phyloP scores from a whole-genome alignment of 106 monocot genomes.

The Dioscorea zingiberensis region DNA sequence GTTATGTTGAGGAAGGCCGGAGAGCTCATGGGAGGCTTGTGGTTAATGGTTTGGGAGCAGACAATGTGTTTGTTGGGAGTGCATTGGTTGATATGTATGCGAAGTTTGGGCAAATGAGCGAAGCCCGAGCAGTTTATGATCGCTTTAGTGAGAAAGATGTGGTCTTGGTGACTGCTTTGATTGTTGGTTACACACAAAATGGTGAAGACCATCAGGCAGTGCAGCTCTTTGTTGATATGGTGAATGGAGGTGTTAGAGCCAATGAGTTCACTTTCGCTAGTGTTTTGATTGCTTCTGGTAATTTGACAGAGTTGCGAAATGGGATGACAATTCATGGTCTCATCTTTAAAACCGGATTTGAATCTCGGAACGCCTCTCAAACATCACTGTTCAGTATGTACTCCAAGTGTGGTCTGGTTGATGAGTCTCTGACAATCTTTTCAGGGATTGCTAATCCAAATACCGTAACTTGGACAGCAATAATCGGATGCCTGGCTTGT shows the following conservation, averaged over 20 bases:
- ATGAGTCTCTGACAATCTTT: constrained; percentile 53
- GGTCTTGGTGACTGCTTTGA: constrained; percentile 55
- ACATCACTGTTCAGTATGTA: constrained; percentile 76
- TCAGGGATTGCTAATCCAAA: constrained; percentile 33
- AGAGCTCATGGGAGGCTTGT: constrained; percentile 36
- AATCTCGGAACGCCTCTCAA: constrained; percentile 18
- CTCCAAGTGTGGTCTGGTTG: constrained; percentile 42
- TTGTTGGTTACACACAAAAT: constrained; percentile 48
- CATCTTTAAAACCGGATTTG: constrained; percentile 33
- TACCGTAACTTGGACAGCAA: constrained; percentile 47
- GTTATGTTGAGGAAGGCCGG: constrained; percentile 21
- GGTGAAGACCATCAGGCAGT: constrained; percentile 39
- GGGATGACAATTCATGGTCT: constrained; percentile 47
- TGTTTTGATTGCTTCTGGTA: constrained; percentile 58
- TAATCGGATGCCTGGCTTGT: constrained; percentile 33
- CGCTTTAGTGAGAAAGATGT: constrained; percentile 42
- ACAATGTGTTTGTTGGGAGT: constrained; percentile 37
- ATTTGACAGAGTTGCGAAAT: constrained; percentile 11
- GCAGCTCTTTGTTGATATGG: constrained; percentile 30
- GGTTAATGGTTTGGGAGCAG: constrained; percentile 25
- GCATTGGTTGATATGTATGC: constrained; percentile 64
- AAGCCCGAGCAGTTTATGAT: constrained; percentile 30
- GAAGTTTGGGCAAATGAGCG: constrained; percentile 31
- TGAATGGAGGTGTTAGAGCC: constrained; percentile 17
- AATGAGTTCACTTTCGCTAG: constrained; percentile 76